Evolutionary conservation across 2,329 filamentous ascomycete genomes (phyloP), one percentile per base, ranked within the genome.

Genomic region (Orbilia javanica): DNA sequence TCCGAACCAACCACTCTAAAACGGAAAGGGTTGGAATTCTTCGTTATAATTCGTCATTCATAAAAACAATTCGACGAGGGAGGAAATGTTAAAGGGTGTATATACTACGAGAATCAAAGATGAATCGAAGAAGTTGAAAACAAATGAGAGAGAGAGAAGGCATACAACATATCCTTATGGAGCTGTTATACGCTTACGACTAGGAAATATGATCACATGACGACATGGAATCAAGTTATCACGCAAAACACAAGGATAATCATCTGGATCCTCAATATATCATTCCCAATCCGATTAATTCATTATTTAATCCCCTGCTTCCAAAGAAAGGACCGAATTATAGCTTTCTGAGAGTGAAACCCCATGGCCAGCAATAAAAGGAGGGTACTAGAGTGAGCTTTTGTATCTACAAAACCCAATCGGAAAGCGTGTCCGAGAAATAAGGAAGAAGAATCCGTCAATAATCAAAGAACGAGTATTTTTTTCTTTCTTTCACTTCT

Each of bases 351-450:
- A 31, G 3, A 18, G 11, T n/a, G 7, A 53, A 53, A 50, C 3
- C n/a, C 5, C 27, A 20, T 18, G 22, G 20, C n/a, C 36, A 52
- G 46, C 11, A 52, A 52, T 25, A 31, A 74, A 46, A 46, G 46
- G 48, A 44, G 48, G 39, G 60, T 50, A 70, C 46, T 64, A 78
- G 25, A 72, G 74, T 48, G 63, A 72, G 67, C 67, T 68, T 39
- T 53, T 78, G 53, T 72, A 67, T 78, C 74, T 78, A 71, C 67
- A 72, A 66, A 71, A 46, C 34, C 34, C 36, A 52, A 57, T 52
- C 52, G 52, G 50, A 53, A 60, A 31, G 13, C 39, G 42, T 55
- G 13, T 13, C 44, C n/a, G 20, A 34, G 11, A 69, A 62, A 60
- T 34, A 46, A 25, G 25, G 25, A 25, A 50, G 10, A 50, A 25